Evolutionary conservation across 140 eudicot species (phyloP).

Genomic region (Stevia rebaudiana): DNA sequence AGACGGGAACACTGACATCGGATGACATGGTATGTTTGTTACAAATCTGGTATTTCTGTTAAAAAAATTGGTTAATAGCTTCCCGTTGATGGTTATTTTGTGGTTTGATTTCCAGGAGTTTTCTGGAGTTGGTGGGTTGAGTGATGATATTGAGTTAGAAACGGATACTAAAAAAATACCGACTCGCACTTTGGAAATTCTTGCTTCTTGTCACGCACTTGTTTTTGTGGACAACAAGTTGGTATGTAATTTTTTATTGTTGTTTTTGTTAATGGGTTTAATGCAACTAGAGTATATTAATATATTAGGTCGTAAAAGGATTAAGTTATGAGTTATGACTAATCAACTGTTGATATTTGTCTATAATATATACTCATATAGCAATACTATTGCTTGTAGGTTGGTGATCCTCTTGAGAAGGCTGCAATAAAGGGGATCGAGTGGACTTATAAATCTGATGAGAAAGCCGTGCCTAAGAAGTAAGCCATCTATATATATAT

Average conservation of each 20-base stretch:
- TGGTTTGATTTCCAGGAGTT: constrained; percentile 51
- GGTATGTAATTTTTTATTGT: constrained; percentile 39
- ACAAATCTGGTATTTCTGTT: constrained; percentile 5
- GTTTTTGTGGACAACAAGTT: constrained; percentile 97
- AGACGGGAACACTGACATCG: constrained; percentile 93
- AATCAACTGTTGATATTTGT: constrained; percentile 4
- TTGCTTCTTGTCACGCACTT: constrained; percentile 97
- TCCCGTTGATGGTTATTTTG: constrained; percentile 6
- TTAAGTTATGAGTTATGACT: neutral
- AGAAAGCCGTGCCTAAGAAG: constrained; percentile 96
- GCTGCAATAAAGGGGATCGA: constrained; percentile 96
- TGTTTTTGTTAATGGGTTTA: neutral
- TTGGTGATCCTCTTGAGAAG: constrained; percentile 99
- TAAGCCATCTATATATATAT: constrained; percentile 37
- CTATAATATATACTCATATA: constrained; percentile 1
- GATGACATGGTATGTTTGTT: constrained; percentile 86
- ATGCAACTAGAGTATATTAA: neutral
- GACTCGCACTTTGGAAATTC: constrained; percentile 72
- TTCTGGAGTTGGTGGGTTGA: constrained; percentile 90
- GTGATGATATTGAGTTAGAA: constrained; percentile 55
- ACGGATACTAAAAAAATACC: constrained; percentile 71
- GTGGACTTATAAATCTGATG: constrained; percentile 92
- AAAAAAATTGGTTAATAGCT: neutral
- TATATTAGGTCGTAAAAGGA: neutral
- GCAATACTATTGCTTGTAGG: constrained; percentile 40